Evolutionary conservation across 345 rosid genomes (phyloP).

Genomic region (Pugionium dolabratum): DNA sequence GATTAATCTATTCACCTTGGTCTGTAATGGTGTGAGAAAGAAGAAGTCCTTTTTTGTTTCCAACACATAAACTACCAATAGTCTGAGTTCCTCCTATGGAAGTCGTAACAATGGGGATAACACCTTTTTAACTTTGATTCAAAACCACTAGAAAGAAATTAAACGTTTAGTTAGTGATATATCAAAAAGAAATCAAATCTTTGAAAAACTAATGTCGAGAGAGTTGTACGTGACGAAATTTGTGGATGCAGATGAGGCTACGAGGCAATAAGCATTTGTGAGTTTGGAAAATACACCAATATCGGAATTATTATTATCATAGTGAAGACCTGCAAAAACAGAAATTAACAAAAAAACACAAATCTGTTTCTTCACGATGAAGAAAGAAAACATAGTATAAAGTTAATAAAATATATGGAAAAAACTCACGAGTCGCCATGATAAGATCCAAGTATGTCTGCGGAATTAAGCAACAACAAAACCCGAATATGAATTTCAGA

Average conservation of each 20-base stretch:
- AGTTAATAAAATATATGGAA: neutral
- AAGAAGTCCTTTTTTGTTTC: conserved; percentile 84
- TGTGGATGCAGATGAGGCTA: conserved; percentile 42
- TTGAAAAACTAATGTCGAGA: neutral
- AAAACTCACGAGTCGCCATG: conserved; percentile 23
- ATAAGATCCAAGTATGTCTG: neutral
- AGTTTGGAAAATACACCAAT: conserved; percentile 79
- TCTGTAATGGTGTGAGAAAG: conserved; percentile 78
- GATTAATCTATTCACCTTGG: conserved; percentile 53
- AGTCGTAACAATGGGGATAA: conserved; percentile 70
- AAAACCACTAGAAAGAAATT: conserved; percentile 43
- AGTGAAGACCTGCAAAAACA: conserved; percentile 52
- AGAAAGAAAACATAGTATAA: neutral
- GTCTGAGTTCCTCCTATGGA: conserved; percentile 71
- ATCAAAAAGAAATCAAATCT: too few species aligned
- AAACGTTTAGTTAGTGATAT: neutral
- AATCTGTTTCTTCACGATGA: neutral
- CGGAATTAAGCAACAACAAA: neutral
- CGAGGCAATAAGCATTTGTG: conserved; percentile 74
- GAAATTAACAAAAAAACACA: neutral
- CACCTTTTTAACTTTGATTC: conserved; percentile 67
- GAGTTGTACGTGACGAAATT: conserved; percentile 51
- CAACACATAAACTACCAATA: conserved; percentile 69
- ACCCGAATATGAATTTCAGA: neutral
- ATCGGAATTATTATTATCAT: conserved; percentile 62